These are phyloP conservation scores for Trichoderma semiorbis DNA, from an alignment of 2,329 filamentous ascomycete genomes.

Conservation along the genomic window DNA sequence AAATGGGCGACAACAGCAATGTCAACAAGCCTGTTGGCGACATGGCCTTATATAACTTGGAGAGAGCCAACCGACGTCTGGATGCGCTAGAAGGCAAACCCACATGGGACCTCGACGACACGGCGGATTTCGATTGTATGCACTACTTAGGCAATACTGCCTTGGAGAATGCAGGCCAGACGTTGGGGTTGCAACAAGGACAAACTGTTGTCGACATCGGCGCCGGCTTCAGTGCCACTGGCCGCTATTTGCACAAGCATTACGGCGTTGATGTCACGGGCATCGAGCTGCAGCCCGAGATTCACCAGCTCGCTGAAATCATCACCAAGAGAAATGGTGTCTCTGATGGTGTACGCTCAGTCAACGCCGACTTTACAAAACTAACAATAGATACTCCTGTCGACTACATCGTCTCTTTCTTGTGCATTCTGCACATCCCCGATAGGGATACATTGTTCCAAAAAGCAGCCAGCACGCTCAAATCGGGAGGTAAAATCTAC, in stretches of 20 bases:
- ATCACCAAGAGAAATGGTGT: not conserved
- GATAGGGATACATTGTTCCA: not conserved
- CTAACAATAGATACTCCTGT: not conserved
- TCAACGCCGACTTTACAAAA: constrained; percentile 1
- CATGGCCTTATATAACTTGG: not conserved
- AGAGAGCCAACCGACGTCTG: not conserved
- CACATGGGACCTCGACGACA: constrained; percentile 3
- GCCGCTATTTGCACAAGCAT: not conserved
- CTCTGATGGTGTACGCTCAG: not conserved
- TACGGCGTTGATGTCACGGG: constrained; percentile 1
- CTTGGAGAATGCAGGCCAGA: not conserved
- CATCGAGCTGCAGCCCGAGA: not conserved
- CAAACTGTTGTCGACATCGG: constrained; percentile 1
- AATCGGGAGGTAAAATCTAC: not conserved
- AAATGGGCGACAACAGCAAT: not conserved
- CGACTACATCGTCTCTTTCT: not conserved
- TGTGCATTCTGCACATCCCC: constrained; percentile 2
- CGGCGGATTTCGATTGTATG: constrained; percentile 8
- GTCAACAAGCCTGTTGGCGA: not conserved
- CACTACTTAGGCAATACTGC: not conserved
- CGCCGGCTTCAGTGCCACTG: constrained; percentile 1
- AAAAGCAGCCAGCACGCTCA: not conserved
- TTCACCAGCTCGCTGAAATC: not conserved
- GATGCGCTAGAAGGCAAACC: not conserved
- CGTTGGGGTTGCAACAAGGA: not conserved